Conservation (phyloP, 805 yeast genomes). For the Candida rishiriensis region DNA sequence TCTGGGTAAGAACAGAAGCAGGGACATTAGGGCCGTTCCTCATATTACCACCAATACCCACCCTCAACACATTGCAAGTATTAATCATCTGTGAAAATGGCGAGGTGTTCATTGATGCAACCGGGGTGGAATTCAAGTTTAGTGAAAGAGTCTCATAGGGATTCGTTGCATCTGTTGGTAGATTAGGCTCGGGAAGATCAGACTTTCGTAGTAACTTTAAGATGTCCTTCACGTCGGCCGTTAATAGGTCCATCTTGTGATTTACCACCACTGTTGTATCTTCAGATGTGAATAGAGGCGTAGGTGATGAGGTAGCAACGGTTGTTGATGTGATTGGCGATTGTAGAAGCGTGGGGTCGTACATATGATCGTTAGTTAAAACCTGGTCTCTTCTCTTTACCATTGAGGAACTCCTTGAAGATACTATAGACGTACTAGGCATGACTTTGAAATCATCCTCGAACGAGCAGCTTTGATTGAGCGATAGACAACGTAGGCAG, state of each 20-base stretch:
- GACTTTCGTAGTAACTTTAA: conserved; percentile 7
- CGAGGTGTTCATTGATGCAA: conserved; percentile 33
- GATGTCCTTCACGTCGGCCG: conserved; percentile 10
- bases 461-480: conserved; percentile 50
- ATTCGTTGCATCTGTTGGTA: neutral
- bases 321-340: neutral
- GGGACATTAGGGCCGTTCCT: conserved; percentile 22
- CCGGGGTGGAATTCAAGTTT: conserved; percentile 11
- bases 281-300: neutral
- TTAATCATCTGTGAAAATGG: conserved; percentile 41
- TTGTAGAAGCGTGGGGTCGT: no score
- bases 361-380: no score
- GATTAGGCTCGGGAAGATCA: conserved; percentile 7
- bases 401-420: no score
- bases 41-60: conserved; percentile 12
- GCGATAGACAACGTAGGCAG: conserved; percentile 56
- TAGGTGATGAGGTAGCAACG: neutral
- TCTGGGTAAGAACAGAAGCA: conserved; percentile 9
- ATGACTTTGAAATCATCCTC: conserved; percentile 25
- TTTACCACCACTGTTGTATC: neutral
- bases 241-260: conserved; percentile 5
- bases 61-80: conserved; percentile 33
- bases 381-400: no score
- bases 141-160: conserved; percentile 1
- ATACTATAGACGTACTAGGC: neutral